These are phyloP conservation scores for Plasmodium inui DNA, from an alignment of 169 alveolate species.

Conservation along the genomic window DNA sequence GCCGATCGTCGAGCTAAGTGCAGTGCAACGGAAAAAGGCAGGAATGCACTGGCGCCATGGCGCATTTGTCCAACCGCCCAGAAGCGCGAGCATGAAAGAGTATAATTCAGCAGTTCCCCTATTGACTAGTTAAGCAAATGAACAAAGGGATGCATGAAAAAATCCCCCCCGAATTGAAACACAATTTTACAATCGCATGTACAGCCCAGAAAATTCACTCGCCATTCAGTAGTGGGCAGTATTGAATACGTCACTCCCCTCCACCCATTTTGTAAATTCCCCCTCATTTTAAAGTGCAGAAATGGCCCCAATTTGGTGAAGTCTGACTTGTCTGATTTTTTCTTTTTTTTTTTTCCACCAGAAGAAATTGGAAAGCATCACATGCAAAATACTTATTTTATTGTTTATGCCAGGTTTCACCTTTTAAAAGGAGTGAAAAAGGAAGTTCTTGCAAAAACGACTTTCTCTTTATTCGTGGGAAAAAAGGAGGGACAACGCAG, in stretches of 20 bases:
- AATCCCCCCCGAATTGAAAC: not conserved
- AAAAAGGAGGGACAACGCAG: not conserved
- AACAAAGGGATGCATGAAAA: not conserved
- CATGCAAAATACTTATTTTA: not conserved
- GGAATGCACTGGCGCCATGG: not conserved
- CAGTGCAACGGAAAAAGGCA: not conserved
- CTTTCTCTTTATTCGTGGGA: not conserved
- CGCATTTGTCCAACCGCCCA: not conserved
- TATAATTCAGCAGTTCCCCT: not conserved
- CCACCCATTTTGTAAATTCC: not conserved
- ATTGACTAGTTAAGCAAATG: not conserved
- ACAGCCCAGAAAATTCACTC: not conserved
- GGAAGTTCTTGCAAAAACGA: not conserved
- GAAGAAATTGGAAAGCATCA: not conserved
- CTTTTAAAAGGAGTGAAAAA: not conserved
- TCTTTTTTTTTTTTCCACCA: not conserved
- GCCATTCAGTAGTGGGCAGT: not conserved
- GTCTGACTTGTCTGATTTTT: slow-evolving; percentile 1
- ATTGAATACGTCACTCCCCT: not conserved
- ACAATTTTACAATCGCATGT: not conserved
- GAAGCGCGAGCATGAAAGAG: not conserved
- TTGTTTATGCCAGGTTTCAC: not conserved
- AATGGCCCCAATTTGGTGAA: slow-evolving; percentile 1
- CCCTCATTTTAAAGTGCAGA: not conserved
- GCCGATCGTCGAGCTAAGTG: not conserved